Conservation (phyloP, 139 green algal genomes). For the Chlamydomonas schloesseri region DNA sequence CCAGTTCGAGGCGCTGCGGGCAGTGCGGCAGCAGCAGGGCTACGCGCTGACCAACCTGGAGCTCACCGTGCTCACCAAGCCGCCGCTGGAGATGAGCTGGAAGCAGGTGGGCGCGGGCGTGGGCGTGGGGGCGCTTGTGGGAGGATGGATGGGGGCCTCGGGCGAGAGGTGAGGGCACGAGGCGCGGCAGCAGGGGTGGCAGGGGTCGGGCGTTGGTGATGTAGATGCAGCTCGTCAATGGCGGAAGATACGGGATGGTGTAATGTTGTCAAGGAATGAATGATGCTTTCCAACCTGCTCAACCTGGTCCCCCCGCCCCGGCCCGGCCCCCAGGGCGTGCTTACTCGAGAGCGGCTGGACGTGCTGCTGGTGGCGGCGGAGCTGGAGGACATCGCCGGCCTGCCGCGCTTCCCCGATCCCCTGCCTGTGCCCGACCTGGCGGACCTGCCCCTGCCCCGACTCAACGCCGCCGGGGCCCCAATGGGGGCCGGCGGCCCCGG, state of each 20-base stretch:
- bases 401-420: constrained; percentile 46
- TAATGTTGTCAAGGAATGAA: too few relatives aligned
- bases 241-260: too few relatives aligned
- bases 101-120: constrained; percentile 34
- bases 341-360: constrained; percentile 68
- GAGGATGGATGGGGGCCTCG: too few relatives aligned
- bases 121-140: neutral
- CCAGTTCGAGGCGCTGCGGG: constrained; percentile 34
- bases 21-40: constrained; percentile 46
- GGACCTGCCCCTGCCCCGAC: constrained; percentile 19
- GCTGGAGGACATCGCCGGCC: constrained; percentile 55
- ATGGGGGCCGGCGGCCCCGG: neutral
- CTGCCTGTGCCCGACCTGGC: constrained; percentile 53
- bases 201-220: too few relatives aligned
- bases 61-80: constrained; percentile 49
- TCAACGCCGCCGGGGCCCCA: neutral
- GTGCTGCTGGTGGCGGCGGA: constrained; percentile 66
- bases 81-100: constrained; percentile 55
- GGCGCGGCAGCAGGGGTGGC: too few relatives aligned
- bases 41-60: constrained; percentile 59
- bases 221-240: too few relatives aligned
- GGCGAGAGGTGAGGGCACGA: too few relatives aligned
- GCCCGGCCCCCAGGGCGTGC: constrained; percentile 57
- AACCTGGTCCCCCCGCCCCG: too few relatives aligned
- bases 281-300: too few relatives aligned